phyloP scores from a whole-genome alignment of 768 basidiomycete genomes.

The Mycena metata region DNA sequence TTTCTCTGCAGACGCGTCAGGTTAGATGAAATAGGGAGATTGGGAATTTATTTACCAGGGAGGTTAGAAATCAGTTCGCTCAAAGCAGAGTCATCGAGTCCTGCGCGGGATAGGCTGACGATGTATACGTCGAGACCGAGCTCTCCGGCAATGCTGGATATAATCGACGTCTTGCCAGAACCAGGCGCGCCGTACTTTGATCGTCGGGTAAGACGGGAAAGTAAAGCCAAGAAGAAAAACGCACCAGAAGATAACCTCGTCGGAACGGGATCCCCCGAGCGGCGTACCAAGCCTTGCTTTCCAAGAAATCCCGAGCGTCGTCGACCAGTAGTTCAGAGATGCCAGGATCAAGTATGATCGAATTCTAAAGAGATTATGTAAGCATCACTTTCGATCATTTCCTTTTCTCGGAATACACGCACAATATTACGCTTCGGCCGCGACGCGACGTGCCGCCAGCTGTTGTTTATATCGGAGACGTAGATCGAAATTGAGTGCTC shows the following conservation, averaged over 20 bases:
- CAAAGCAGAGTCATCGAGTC: constrained; percentile 74
- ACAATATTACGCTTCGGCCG: constrained; percentile 73
- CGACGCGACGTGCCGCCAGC: constrained; percentile 69
- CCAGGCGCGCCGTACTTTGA: constrained; percentile 82
- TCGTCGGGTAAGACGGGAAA: not conserved
- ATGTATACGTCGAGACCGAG: constrained; percentile 81
- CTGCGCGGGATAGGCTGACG: constrained; percentile 72
- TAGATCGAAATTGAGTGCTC: constrained; percentile 67
- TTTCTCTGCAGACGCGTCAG: constrained; percentile 50
- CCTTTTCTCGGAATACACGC: not conserved
- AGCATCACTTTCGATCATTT: not conserved
- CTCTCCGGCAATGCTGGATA: constrained; percentile 84
- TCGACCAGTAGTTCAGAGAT: constrained; percentile 73
- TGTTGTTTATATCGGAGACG: constrained; percentile 57
- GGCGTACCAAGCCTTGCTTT: constrained; percentile 78
- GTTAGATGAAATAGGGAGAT: constrained; percentile 8
- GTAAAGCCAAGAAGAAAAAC: constrained; percentile 12
- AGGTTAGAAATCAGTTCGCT: constrained; percentile 70
- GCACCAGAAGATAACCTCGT: constrained; percentile 77
- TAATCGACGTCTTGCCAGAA: constrained; percentile 84
- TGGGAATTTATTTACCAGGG: constrained; percentile 56
- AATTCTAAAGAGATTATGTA: constrained; percentile 49
- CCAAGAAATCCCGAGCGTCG: constrained; percentile 80
- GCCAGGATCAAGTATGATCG: constrained; percentile 80
- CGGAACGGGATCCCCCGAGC: constrained; percentile 87